A percentile compares a stretch with the other conserved stretches of the same genome.
Conservation (phyloP, 2,329 filamentous ascomycete species). For the Xylaria sp. region DNA sequence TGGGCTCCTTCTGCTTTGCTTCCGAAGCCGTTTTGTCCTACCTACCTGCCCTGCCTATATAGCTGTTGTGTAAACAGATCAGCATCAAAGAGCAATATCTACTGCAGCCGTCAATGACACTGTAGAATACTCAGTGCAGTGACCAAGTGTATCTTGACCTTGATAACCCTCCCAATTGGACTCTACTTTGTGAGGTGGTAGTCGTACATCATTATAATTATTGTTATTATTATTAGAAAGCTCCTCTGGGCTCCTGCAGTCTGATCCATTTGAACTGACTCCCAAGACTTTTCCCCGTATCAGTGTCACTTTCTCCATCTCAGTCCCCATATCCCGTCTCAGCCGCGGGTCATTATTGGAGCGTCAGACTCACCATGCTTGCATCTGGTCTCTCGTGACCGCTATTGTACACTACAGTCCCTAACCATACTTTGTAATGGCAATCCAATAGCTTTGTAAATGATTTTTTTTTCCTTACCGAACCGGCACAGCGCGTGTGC, state of each 20-base stretch:
- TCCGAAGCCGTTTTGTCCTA: slow-evolving; percentile 1
- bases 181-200: background rate
- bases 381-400: slow-evolving; percentile 31
- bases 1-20: background rate
- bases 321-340: slow-evolving; percentile 11
- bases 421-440: slow-evolving; percentile 23
- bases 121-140: background rate
- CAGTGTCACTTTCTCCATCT: background rate
- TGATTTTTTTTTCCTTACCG: slow-evolving; percentile 6
- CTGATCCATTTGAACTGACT: slow-evolving; percentile 17
- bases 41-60: background rate
- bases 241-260: slow-evolving; percentile 10
- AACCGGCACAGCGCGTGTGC: slow-evolving; percentile 28
- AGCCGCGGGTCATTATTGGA: slow-evolving; percentile 28
- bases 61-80: background rate
- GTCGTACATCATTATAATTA: too few species aligned
- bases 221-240: background rate
- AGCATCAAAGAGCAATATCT: background rate
- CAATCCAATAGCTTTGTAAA: slow-evolving; percentile 16
- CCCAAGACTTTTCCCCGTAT: slow-evolving; percentile 13
- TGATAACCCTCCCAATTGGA: slow-evolving; percentile 22
- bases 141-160: background rate
- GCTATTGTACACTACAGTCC: slow-evolving; percentile 19
- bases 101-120: background rate
- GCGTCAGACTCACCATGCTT: slow-evolving; percentile 23